A percentile compares a stretch with the other conserved stretches of the same genome.
These are phyloP conservation scores for Chaetomiaceae sp. DNA, from an alignment of 2,329 filamentous ascomycete genomes.

Conservation along the genomic window DNA sequence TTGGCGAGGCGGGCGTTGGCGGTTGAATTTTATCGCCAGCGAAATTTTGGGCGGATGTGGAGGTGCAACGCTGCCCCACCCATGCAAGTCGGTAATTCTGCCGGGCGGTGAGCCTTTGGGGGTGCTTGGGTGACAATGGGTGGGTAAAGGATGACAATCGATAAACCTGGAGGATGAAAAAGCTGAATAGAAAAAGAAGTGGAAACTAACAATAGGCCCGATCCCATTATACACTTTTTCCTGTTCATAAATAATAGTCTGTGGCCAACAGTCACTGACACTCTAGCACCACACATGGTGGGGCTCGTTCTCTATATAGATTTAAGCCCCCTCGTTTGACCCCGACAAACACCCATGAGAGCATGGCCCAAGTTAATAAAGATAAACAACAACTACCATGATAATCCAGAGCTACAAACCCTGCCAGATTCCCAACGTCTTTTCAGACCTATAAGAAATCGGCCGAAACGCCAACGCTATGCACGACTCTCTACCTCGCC, in stretches of 20 bases:
- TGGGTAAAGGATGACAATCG: background rate
- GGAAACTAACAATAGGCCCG: background rate
- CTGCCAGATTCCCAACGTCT: slow-evolving; percentile 1
- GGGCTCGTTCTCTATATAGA: background rate
- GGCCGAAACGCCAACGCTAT: slow-evolving; percentile 20
- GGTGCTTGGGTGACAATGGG: background rate
- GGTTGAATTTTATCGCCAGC: slow-evolving; percentile 29
- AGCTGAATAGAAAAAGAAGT: background rate
- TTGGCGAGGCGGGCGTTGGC: slow-evolving; percentile 22
- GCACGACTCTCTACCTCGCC: slow-evolving; percentile 6
- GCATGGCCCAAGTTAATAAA: background rate
- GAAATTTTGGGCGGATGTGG: slow-evolving; percentile 30
- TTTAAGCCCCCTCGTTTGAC: background rate
- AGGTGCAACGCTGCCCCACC: slow-evolving; percentile 14
- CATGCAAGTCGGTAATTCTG: slow-evolving; percentile 18
- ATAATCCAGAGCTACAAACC: background rate
- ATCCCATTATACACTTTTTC: background rate
- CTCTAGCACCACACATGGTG: background rate
- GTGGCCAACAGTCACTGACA: background rate
- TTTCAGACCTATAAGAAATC: background rate
- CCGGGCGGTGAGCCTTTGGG: slow-evolving; percentile 24
- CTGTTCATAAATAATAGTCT: background rate
- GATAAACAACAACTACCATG: slow-evolving; percentile 4
- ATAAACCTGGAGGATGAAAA: background rate
- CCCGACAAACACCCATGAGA: background rate